phyloP scores from a whole-genome alignment of 2,329 filamentous ascomycete genomes.

The Tolypocladium tropicale region DNA sequence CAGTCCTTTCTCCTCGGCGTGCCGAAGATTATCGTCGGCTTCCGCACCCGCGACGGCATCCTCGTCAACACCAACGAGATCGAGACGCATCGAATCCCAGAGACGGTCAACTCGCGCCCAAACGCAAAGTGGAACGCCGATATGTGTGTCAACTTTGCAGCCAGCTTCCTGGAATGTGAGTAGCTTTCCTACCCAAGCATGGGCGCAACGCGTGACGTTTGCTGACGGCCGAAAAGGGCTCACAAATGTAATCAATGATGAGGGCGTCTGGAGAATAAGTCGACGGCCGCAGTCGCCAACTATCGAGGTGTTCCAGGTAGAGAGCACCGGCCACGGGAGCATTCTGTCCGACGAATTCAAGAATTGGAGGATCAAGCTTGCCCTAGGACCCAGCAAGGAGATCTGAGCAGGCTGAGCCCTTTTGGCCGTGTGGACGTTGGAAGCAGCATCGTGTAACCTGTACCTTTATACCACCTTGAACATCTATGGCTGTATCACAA shows the following conservation, averaged over 20 bases:
- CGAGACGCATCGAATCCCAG: slow-evolving; percentile 68
- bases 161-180: slow-evolving; percentile 66
- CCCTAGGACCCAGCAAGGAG: slow-evolving; percentile 18
- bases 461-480: neutral
- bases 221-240: slow-evolving; percentile 37
- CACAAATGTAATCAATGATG: slow-evolving; percentile 51
- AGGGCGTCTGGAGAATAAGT: slow-evolving; percentile 73
- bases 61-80: slow-evolving; percentile 67
- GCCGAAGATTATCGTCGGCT: slow-evolving; percentile 84
- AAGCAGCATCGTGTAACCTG: neutral
- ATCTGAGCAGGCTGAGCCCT: slow-evolving; percentile 1
- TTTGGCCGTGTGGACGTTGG: neutral
- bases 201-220: no score
- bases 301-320: slow-evolving; percentile 66
- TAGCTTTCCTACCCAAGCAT: slow-evolving; percentile 2
- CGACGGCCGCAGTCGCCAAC: slow-evolving; percentile 49
- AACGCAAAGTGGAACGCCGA: slow-evolving; percentile 80
- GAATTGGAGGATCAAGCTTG: slow-evolving; percentile 57
- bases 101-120: slow-evolving; percentile 56
- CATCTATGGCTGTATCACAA: neutral
- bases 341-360: slow-evolving; percentile 72
- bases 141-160: slow-evolving; percentile 84
- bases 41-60: slow-evolving; percentile 62
- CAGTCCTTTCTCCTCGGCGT: slow-evolving; percentile 93
- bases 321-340: slow-evolving; percentile 63